Evolutionary conservation across 2,329 filamentous ascomycete species (phyloP).

Genomic region (Blastomyces parvus): DNA sequence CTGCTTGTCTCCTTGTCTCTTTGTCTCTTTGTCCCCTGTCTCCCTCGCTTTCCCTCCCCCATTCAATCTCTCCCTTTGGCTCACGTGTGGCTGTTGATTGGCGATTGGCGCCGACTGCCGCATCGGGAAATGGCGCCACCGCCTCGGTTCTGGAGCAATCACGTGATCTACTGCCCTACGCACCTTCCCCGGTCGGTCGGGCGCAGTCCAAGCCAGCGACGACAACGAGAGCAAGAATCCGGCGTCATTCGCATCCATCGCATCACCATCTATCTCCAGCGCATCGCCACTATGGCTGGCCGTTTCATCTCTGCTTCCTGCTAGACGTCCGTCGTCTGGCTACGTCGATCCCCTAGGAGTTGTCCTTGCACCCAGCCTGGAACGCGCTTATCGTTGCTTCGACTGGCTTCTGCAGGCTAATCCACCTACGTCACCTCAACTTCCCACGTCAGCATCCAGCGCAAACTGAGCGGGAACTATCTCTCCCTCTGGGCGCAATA

Average conservation of each 20-base stretch:
- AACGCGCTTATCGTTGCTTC: constrained; percentile 38
- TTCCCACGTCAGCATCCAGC: not conserved
- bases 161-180: constrained; percentile 27
- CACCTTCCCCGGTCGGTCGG: no score
- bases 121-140: constrained; percentile 33
- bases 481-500: not conserved
- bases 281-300: constrained; percentile 16
- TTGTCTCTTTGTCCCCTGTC: not conserved
- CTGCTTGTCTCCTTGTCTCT: not conserved
- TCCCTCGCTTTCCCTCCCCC: not conserved
- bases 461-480: not conserved
- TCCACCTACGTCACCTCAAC: constrained; percentile 6
- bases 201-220: constrained; percentile 8
- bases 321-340: constrained; percentile 41
- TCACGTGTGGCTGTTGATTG: not conserved
- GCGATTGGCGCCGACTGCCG: not conserved
- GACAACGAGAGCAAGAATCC: constrained; percentile 10
- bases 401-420: constrained; percentile 32
- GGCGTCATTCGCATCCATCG: constrained; percentile 12
- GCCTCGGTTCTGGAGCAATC: constrained; percentile 22
- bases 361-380: constrained; percentile 39
- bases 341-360: constrained; percentile 31
- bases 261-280: constrained; percentile 12
- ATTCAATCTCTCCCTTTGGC: no score
- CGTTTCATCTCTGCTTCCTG: constrained; percentile 22